Evolutionary conservation across 257 asterid species (phyloP), one percentile per base, ranked within the genome.

Genomic region (Verbascum thapsus): DNA sequence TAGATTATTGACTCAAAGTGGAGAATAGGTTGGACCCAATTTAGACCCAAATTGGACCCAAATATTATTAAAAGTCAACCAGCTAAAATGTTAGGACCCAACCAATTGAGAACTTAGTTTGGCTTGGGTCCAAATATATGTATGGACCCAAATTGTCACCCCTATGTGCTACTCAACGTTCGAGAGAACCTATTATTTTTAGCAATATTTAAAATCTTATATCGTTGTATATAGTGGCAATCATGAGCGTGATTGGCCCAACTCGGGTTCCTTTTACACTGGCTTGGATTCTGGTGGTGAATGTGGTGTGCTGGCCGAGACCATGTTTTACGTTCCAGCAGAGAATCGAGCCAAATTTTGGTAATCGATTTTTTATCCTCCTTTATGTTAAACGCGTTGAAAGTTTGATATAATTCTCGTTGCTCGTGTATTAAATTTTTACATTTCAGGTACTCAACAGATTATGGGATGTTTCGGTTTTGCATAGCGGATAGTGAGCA

Each of bases 221-320:
- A 53, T 23, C 5, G n/a, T n/a, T n/a, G n/a, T 48, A 34, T 62
- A 37, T 75, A 86, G 95, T 56, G 95, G 95, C 8, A 86, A 86
- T 53, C 95, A 83, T 10, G 91, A 86, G 72, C 88, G 95, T 2
- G 91, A 86, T 69, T 86, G 95, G 95, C 95, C 95, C 0, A 78
- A 64, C 15, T 7, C 87, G 12, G 91, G 95, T 15, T 86, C 95
- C 40, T 86, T 86, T 69, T 86, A 83, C 22, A 84, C 67, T 45
- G 69, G 74, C n/a, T 34, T 51, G 15, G 95, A 86, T 75, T 86
- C 95, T 12, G 95, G 95, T 39, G 95, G 91, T 23, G 95, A 86
- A 71, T 86, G 95, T 53, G 95, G 95, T 19, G 95, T 86, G 45
- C 75, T 48, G 11, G 95, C 95, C 41, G 86, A 86, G 85, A 86